phyloP scores from a whole-genome alignment of 2,329 filamentous ascomycete genomes.

The Talaromyces sp. region DNA sequence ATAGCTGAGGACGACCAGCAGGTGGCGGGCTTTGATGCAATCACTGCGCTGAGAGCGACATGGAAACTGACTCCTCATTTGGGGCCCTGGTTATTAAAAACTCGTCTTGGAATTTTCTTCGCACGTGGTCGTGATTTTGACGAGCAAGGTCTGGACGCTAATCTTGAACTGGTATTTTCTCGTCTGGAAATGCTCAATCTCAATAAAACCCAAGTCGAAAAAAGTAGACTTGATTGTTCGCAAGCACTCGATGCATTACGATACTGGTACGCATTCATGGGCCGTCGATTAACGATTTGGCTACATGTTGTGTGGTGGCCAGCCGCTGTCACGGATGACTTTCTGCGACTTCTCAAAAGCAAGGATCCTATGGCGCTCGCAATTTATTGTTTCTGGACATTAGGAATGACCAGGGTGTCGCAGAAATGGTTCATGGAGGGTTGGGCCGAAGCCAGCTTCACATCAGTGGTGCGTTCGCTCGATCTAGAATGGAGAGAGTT shows the following conservation, averaged over 20 bases:
- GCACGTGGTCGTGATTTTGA: not conserved
- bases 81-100: not conserved
- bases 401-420: not conserved
- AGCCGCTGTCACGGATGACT: not conserved
- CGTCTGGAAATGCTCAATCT: not conserved
- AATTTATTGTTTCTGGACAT: not conserved
- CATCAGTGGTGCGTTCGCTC: not conserved
- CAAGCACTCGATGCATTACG: not conserved
- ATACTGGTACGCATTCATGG: not conserved
- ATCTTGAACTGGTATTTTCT: not conserved
- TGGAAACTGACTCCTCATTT: not conserved
- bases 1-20: not conserved
- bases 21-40: not conserved
- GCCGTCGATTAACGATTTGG: not conserved
- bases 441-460: not conserved
- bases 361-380: not conserved
- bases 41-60: not conserved
- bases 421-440: not conserved
- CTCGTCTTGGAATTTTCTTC: not conserved
- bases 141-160: not conserved
- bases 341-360: not conserved
- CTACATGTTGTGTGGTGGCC: not conserved
- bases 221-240: not conserved
- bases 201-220: not conserved
- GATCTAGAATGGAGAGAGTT: not conserved